Base-by-base conservation (phyloP, 2,329 filamentous ascomycete species). In the Salinomyces thailandicus region DNA sequence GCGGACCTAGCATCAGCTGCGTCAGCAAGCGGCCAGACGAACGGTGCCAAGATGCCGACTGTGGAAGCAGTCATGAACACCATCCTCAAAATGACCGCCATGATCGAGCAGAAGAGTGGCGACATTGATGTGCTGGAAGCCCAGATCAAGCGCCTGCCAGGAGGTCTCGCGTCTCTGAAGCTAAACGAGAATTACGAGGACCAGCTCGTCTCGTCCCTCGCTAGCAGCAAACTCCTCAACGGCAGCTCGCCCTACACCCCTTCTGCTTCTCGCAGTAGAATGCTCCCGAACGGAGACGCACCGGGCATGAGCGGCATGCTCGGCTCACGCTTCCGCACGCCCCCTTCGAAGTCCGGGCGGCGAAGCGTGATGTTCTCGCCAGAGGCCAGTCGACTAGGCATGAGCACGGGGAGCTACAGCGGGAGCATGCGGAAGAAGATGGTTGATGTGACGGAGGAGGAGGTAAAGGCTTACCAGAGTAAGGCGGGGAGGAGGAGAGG, bases 1-100 rank as follows among this genome's bases (percentile, higher is more conserved):
- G 81, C 86, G 2, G 82, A 79, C 49, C 70, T 95, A 13, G 79
- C 81, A 1, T 71, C 75, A 14, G 57, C 65, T 2, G 63, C 64
- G 28, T 71, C 54, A 18, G 31, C 18, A 8, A 53, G 53, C 14
- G 48, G 43, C 2, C 48, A 27, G 31, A 40, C 17, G 19, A 34
- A 34, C 36, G 48, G 27, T 42, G 38, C 66, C 68, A 41, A 71
- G 34, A 73, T 79, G 4, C 91, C 91, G 0, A 95, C 87, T 0
- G 84, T 95, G 7, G 91, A 95, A 50, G 85, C 85, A 0, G 84
- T 98, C 14, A 80, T 87, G 48, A 84, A 83, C 41, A 98, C 91
- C 1, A 93, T 98, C 47, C 69, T 71, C 39, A 94, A 91, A 55
- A 87, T 98, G 81, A 95, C 87, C 20, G 74, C 69, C 41, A 89